Evolutionary conservation across 2,329 filamentous ascomycete species (phyloP).

Genomic region (Xenosphaeropsis pyriputrescens): DNA sequence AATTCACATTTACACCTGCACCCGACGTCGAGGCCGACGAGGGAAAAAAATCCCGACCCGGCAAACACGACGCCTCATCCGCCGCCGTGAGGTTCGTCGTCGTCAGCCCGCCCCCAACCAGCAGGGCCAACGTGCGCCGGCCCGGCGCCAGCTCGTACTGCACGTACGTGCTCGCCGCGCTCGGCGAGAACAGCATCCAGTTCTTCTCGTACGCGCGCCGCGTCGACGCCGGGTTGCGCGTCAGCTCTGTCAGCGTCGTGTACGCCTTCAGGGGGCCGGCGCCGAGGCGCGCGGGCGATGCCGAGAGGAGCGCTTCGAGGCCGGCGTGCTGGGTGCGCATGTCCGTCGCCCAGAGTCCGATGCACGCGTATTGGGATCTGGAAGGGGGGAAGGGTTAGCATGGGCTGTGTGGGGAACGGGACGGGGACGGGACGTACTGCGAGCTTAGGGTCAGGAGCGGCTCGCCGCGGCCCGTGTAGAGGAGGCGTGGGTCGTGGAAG

Average conservation of each 20-base stretch:
- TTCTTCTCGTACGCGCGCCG: slow-evolving; percentile 23
- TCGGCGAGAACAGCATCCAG: slow-evolving; percentile 22
- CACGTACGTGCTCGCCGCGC: slow-evolving; percentile 17
- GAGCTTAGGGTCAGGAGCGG: slow-evolving; percentile 22
- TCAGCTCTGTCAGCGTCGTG: slow-evolving; percentile 20
- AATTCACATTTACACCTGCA: too few relatives aligned
- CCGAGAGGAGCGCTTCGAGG: too few relatives aligned
- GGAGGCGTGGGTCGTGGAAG: slow-evolving; percentile 24
- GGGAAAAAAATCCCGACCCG: background rate
- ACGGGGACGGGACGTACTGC: slow-evolving; percentile 12
- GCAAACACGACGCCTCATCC: slow-evolving; percentile 2
- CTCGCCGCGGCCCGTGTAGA: slow-evolving; percentile 23
- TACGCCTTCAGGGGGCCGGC: too few relatives aligned
- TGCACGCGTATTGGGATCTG: too few relatives aligned
- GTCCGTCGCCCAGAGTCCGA: too few relatives aligned
- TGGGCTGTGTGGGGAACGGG: too few relatives aligned
- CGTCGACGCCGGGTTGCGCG: slow-evolving; percentile 19
- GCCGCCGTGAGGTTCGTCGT: too few relatives aligned
- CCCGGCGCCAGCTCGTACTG: slow-evolving; percentile 19
- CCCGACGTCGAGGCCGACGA: too few relatives aligned
- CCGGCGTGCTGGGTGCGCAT: too few relatives aligned
- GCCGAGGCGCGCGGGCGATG: too few relatives aligned
- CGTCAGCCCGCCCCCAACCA: too few relatives aligned
- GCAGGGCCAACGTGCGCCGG: too few relatives aligned
- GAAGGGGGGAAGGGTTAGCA: slow-evolving; percentile 9